A percentile compares a stretch with the other conserved stretches of the same genome.
These are phyloP conservation scores for Agrocybe praecox DNA, from an alignment of 768 basidiomycete genomes.

Conservation along the genomic window DNA sequence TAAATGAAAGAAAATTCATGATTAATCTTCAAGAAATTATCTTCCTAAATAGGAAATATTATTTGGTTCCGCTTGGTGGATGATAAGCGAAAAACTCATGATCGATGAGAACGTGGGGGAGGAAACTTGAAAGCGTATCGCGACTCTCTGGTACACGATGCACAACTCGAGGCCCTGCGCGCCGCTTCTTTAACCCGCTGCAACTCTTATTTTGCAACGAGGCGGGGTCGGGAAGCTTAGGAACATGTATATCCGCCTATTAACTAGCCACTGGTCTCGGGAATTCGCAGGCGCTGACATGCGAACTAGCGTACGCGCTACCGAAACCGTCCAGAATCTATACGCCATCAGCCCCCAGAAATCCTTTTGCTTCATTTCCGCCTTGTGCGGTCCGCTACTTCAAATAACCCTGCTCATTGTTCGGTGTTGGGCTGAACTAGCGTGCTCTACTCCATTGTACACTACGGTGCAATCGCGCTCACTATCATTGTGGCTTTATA, in stretches of 20 bases:
- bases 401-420: too few species aligned
- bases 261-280: background rate
- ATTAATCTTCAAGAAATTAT: background rate
- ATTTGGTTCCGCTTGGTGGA: background rate
- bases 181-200: background rate
- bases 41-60: background rate
- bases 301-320: too few species aligned
- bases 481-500: background rate
- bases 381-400: too few species aligned
- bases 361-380: too few species aligned
- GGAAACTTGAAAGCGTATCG: too few species aligned
- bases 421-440: too few species aligned
- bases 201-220: background rate
- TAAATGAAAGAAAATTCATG: background rate
- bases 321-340: too few species aligned
- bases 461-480: too few species aligned
- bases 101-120: background rate
- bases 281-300: too few species aligned
- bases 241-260: background rate
- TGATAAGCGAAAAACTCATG: background rate
- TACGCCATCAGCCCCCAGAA: too few species aligned
- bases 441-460: too few species aligned
- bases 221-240: background rate
- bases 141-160: background rate
- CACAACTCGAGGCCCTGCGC: background rate